Percentiles rank a stretch among this genome's conserved stretches.
Evolutionary conservation across 306 rosid genomes (phyloP).

Genomic region (Lathyrus aphaca): DNA sequence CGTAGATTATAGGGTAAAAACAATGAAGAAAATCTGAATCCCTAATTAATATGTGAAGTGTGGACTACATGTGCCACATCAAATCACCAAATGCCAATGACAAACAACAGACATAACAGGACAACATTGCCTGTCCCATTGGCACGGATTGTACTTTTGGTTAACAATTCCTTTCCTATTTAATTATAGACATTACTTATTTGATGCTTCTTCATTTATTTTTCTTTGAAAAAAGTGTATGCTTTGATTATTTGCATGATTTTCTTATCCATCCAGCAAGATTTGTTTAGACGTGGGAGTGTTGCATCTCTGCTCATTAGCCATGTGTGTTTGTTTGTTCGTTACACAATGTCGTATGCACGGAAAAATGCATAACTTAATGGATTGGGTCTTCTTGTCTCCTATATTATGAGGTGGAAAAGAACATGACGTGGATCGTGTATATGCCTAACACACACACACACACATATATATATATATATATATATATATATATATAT

Average conservation of each 20-base stretch:
- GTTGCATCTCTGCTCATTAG: not conserved
- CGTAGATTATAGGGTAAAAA: not conserved
- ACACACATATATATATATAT: too few relatives aligned
- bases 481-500: too few relatives aligned
- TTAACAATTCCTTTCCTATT: conserved; percentile 6
- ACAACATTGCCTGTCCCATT: conserved; percentile 1
- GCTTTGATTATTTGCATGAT: conserved; percentile 19
- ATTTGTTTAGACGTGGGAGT: conserved; percentile 27
- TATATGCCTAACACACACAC: not conserved
- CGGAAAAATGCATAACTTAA: not conserved
- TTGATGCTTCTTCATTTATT: conserved; percentile 2
- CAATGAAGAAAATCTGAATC: not conserved
- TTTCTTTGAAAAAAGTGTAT: not conserved
- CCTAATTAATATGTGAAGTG: not conserved
- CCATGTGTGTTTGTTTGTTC: conserved; percentile 19
- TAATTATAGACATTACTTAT: not conserved
- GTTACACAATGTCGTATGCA: not conserved
- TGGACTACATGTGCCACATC: not conserved
- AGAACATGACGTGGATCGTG: conserved; percentile 29
- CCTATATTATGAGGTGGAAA: conserved; percentile 29
- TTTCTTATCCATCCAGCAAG: conserved; percentile 36
- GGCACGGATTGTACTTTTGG: conserved; percentile 36
- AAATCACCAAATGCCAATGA: conserved; percentile 5
- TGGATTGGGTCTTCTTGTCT: conserved; percentile 35
- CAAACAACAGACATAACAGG: conserved; percentile 5